phyloP scores from a whole-genome alignment of 2,329 filamentous ascomycete species.

The Achaetomium macrosporum region DNA sequence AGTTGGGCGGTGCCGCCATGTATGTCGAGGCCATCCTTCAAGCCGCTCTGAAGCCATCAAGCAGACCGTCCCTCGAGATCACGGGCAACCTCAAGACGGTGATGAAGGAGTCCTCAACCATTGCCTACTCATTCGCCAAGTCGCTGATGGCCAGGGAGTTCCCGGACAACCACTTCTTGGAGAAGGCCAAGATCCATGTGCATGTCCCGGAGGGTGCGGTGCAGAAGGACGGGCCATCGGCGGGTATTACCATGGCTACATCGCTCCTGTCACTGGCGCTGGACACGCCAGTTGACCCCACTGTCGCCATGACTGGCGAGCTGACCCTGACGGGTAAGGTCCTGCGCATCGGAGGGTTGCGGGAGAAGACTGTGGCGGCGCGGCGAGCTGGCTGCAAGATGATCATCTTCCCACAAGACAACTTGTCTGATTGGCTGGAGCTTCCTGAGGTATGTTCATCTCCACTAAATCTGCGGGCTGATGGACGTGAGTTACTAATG shows the following conservation, averaged over 20 bases:
- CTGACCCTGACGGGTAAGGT: slow-evolving; percentile 96
- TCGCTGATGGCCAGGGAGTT: slow-evolving; percentile 78
- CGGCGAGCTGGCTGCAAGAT: slow-evolving; percentile 86
- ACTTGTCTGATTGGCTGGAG: slow-evolving; percentile 95
- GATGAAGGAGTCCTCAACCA: slow-evolving; percentile 95
- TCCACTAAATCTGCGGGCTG: neutral
- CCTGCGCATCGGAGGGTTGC: slow-evolving; percentile 82
- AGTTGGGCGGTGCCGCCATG: slow-evolving; percentile 90
- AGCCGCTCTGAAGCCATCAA: slow-evolving; percentile 65
- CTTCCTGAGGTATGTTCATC: slow-evolving; percentile 72
- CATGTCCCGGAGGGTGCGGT: slow-evolving; percentile 97
- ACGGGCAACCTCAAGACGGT: slow-evolving; percentile 93
- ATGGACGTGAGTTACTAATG: slow-evolving; percentile 8
- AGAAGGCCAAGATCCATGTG: slow-evolving; percentile 89
- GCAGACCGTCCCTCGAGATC: slow-evolving; percentile 75
- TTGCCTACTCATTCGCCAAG: slow-evolving; percentile 95
- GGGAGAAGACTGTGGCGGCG: slow-evolving; percentile 96
- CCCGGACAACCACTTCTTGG: slow-evolving; percentile 89
- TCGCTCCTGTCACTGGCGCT: slow-evolving; percentile 80
- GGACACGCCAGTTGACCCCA: slow-evolving; percentile 70
- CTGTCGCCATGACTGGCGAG: slow-evolving; percentile 96
- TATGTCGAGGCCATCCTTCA: slow-evolving; percentile 97
- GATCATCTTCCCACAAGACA: slow-evolving; percentile 92
- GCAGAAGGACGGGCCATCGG: slow-evolving; percentile 87
- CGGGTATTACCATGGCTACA: slow-evolving; percentile 98